phyloP scores from a whole-genome alignment of 495 filamentous ascomycete species.

The Aspergillus sclerotioniger region DNA sequence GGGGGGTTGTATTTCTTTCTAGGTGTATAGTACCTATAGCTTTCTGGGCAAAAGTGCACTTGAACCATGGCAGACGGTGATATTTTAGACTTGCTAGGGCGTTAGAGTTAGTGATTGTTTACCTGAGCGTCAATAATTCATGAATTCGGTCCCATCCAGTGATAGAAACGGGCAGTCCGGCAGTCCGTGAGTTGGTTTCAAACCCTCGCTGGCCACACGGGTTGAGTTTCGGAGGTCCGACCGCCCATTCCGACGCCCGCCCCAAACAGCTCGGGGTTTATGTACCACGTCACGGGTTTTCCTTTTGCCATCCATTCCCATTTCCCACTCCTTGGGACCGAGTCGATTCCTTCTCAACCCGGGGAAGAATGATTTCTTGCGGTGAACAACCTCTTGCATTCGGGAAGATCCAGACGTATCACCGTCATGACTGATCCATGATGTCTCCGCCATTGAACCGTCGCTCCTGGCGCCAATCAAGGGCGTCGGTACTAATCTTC shows the following conservation, averaged over 20 bases:
- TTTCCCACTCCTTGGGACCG: neutral
- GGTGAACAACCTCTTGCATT: neutral
- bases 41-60: too few relatives aligned
- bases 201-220: too few relatives aligned
- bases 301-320: neutral
- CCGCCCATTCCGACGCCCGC: neutral
- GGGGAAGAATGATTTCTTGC: neutral
- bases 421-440: neutral
- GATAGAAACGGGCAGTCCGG: too few relatives aligned
- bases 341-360: neutral
- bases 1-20: neutral
- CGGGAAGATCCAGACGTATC: neutral
- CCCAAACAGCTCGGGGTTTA: neutral
- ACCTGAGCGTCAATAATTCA: too few relatives aligned
- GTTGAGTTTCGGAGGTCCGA: neutral
- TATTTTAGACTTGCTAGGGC: too few relatives aligned
- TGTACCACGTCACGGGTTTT: neutral
- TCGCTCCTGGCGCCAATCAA: neutral
- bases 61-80: too few relatives aligned
- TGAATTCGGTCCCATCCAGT: too few relatives aligned
- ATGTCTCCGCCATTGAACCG: neutral
- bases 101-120: too few relatives aligned
- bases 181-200: too few relatives aligned
- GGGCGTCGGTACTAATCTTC: neutral
- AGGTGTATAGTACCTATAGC: neutral